A percentile compares a stretch with the other conserved stretches of the same genome.
Conservation (phyloP, 306 rosid genomes). For the Vicia faba region DNA sequence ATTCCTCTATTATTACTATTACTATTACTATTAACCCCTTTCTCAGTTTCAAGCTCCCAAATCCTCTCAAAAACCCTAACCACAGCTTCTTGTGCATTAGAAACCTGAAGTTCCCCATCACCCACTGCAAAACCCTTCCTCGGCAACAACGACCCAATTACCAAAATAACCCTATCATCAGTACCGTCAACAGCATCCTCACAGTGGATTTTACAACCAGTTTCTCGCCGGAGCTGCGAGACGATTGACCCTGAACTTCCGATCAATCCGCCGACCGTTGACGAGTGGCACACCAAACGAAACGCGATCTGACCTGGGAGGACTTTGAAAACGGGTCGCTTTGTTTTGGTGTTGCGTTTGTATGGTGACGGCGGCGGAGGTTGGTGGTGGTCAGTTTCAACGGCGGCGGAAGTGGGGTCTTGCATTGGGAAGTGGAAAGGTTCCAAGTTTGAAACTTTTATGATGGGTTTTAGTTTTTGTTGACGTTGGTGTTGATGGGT, state of each 20-base stretch:
- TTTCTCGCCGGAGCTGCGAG: constrained; percentile 58
- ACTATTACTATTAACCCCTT: constrained; percentile 2
- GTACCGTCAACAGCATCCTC: constrained; percentile 37
- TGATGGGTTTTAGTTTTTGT: not conserved
- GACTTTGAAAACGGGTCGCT: constrained; percentile 39
- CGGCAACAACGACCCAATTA: constrained; percentile 46
- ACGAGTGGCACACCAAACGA: constrained; percentile 50
- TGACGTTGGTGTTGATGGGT: not conserved
- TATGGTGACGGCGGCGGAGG: not conserved
- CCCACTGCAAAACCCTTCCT: constrained; percentile 33
- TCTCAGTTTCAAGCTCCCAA: constrained; percentile 50
- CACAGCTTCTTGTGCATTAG: constrained; percentile 60
- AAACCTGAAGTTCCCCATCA: constrained; percentile 38
- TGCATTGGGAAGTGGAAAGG: constrained; percentile 32
- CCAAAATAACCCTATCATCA: constrained; percentile 47
- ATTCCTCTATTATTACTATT: constrained; percentile 15
- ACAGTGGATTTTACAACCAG: constrained; percentile 56
- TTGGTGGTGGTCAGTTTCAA: constrained; percentile 25
- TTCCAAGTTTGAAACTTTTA: not conserved
- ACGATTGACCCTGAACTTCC: constrained; percentile 52
- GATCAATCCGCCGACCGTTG: constrained; percentile 52
- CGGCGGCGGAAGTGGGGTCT: constrained; percentile 36
- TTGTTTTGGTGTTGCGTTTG: constrained; percentile 36
- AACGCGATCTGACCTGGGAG: constrained; percentile 53
- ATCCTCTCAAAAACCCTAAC: constrained; percentile 63